Percentiles rank a stretch among this genome's conserved stretches.
Evolutionary conservation across 139 green algal genomes (phyloP).

Genomic region (Picochlorum sp.): DNA sequence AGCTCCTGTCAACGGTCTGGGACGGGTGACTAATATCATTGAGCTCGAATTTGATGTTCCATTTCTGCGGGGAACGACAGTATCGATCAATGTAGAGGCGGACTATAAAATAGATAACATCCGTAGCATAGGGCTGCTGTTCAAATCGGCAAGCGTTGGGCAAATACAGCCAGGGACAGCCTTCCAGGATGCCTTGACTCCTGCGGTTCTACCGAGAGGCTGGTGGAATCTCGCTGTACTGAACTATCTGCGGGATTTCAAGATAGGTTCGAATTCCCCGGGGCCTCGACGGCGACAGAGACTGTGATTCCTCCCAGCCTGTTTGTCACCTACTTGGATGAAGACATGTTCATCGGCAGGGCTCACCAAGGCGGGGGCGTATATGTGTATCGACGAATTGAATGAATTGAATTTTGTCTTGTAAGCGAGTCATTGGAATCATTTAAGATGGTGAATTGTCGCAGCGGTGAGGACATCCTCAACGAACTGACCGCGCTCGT

Average conservation of each 20-base stretch:
- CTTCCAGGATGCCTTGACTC: constrained; percentile 32
- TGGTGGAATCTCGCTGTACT: constrained; percentile 35
- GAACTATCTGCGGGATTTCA: constrained; percentile 25
- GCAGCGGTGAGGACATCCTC: neutral
- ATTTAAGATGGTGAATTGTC: no score
- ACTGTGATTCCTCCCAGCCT: constrained; percentile 2
- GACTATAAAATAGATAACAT: constrained; percentile 24
- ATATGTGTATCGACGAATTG: constrained; percentile 32
- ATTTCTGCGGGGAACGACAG: neutral
- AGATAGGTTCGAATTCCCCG: neutral
- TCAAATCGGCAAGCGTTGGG: constrained; percentile 22
- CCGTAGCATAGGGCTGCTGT: constrained; percentile 26
- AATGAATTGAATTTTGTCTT: neutral
- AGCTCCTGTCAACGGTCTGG: constrained; percentile 19
- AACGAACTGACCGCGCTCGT: constrained; percentile 1
- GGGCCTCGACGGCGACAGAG: neutral
- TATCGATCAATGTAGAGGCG: constrained; percentile 30
- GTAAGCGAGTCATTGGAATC: no score
- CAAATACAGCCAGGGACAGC: constrained; percentile 17
- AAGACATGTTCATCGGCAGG: constrained; percentile 41
- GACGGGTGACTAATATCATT: constrained; percentile 44
- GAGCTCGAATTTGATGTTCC: constrained; percentile 15
- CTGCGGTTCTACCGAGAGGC: constrained; percentile 28
- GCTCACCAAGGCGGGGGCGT: constrained; percentile 25
- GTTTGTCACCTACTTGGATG: constrained; percentile 35